Evolutionary conservation across 257 asterid species (phyloP).

Genomic region (Salvia miltiorrhiza): DNA sequence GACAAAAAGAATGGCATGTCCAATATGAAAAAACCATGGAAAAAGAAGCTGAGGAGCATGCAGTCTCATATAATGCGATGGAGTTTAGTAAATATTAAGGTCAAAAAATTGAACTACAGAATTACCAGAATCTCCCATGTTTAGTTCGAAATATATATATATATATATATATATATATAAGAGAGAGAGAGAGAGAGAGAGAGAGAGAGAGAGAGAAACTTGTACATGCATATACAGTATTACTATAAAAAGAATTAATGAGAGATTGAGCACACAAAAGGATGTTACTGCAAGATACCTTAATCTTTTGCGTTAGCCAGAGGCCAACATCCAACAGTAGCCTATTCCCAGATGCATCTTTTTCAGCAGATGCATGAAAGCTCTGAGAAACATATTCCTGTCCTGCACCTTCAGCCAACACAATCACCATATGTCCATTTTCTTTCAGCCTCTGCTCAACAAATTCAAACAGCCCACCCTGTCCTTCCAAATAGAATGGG

Average conservation of each 20-base stretch:
- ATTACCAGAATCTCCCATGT: neutral
- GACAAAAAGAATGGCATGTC: neutral
- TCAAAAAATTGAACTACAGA: neutral
- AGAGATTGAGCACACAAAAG: neutral
- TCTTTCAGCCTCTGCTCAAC: conserved; percentile 81
- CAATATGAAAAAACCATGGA: neutral
- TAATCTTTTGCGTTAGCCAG: conserved; percentile 82
- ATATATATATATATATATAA: no score
- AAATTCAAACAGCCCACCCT: conserved; percentile 83
- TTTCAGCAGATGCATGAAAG: conserved; percentile 54
- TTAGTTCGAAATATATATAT: conserved; percentile 2
- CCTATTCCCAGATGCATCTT: conserved; percentile 90
- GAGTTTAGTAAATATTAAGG: neutral
- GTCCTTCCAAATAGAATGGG: conserved; percentile 89
- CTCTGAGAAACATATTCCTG: conserved; percentile 78
- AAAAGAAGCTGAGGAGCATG: neutral
- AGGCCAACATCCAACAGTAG: conserved; percentile 85
- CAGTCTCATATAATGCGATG: conserved; percentile 8
- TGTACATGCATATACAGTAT: neutral
- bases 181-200: neutral
- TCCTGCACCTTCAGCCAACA: conserved; percentile 96
- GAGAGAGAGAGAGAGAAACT: neutral
- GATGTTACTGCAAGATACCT: conserved; percentile 42
- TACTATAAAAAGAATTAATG: neutral
- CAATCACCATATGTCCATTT: conserved; percentile 77